Evolutionary conservation across 139 green algal species (phyloP), one percentile per base, ranked within the genome.

Genomic region (Zygnema circumcarinatum): DNA sequence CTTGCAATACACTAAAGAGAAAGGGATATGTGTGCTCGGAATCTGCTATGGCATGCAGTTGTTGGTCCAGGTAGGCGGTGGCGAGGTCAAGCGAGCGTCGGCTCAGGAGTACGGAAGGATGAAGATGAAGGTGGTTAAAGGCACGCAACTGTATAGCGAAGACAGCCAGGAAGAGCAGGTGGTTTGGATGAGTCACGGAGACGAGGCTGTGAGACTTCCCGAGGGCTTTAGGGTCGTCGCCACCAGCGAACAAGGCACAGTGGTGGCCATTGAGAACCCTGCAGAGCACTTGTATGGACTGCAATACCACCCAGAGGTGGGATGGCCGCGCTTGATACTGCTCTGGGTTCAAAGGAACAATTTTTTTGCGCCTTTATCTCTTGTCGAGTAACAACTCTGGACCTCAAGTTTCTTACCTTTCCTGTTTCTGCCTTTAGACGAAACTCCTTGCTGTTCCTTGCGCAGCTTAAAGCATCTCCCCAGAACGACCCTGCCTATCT

Each of bases 21-120:
- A 67, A 7, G 33, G 35, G 20, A 88, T 88, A 67, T 32, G 96
- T 0, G 94, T 99, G 38, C 94, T 99, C 32, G 97, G 97, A 67
- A 98, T 99, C 80, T 99, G 97, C 92, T 99, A 99, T 83, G 97
- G 96, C 40, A 98, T 99, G 96, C 95, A 98, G 91, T 91, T 97
- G 25, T 91, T 96, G 32, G 93, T 96, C 62, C 89, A 93, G 52
- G 56, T 33, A 38, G 84, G 97, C 33, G 96, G 96, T 56, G 96
- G 96, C 52, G 85, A 95, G 73, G 96, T 99, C 21, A 91, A 95
- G 82, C 36, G 82, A 1, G 95, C 92, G 31, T 90, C 81, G n/a
- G 94, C 94, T 38, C 94, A 95, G n/a, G 97, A 99, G 92, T 99
- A 99, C 81, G 97, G 97, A 20, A 93, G 95, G 85, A 99, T 98